Conservation (phyloP, 305 asterid genomes). For the Solanum chacoense region DNA sequence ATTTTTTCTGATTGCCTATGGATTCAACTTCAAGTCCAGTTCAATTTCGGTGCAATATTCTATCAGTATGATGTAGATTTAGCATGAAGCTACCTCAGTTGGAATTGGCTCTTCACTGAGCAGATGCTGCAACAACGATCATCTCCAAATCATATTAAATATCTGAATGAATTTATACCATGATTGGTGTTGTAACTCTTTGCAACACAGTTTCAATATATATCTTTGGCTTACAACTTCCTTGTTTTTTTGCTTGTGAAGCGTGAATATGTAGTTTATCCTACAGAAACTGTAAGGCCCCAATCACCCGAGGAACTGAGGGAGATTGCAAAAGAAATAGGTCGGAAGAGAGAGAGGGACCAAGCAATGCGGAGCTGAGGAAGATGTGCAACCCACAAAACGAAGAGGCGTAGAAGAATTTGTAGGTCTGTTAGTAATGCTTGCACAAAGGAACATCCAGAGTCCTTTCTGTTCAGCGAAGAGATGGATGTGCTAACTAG, state of each 20-base stretch:
- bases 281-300: constrained; percentile 72
- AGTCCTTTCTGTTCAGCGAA: background rate
- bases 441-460: background rate
- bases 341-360: constrained; percentile 49
- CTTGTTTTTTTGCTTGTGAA: constrained; percentile 18
- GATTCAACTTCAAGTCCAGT: background rate
- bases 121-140: background rate
- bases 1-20: background rate
- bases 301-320: constrained; percentile 88
- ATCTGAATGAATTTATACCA: background rate
- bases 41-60: background rate
- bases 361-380: constrained; percentile 3
- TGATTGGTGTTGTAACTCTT: background rate
- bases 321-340: constrained; percentile 75
- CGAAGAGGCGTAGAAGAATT: background rate
- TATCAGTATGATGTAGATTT: background rate
- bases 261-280: constrained; percentile 87
- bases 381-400: background rate
- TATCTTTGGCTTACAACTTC: background rate
- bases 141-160: background rate
- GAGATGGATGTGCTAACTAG: background rate
- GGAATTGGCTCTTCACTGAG: background rate
- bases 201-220: background rate
- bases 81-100: background rate
- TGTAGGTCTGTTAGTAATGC: background rate